Evolutionary conservation across 257 asterid genomes (phyloP), one percentile per base, ranked within the genome.

Genomic region (Osmanthus fragrans): DNA sequence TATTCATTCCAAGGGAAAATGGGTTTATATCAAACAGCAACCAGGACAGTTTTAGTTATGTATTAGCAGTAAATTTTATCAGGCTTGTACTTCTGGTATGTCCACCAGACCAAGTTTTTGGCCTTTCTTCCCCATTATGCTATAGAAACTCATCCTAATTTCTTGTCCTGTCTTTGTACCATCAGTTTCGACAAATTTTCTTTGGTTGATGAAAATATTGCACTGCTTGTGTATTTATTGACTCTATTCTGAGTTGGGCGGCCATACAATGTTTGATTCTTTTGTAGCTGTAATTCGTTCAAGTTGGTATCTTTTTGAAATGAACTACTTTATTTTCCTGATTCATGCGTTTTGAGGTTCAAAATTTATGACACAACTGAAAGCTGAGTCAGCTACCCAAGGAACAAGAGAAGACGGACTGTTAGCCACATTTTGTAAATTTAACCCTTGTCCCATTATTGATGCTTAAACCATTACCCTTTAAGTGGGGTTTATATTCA

Each of bases 31-130:
- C 56, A 32, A 40, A 40, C 47, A 40, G 47, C 15, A 40, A 10
- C 64, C 3, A 21, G 37, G 66, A 56, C 58, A 39, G 25, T 36
- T 64, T 4, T 67, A 72, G 34, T 75, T 13, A 12, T 75, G 16
- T 40, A 21, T 18, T 39, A 42, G 18, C 30, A 56, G 66, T 56
- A 56, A 56, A 19, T 66, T 29, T 19, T 15, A 5, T 68, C 73
- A 39, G 37, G 79, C 67, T 76, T 58, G 58, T 73, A 67, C 49
- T 68, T 33, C 23, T 23, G 78, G 30, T 56, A 21, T 76, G 30
- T 66, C 37, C 7, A 42, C 27, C 60, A 54, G 66, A 73, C 39
- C 63, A 74, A 70, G 70, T 79, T 77, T 21, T 34, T 37, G 69
- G 18, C 25, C 10, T 66, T 2, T 40, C 45, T 75, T 45, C 45